phyloP scores from a whole-genome alignment of 495 filamentous ascomycete genomes.

The Penicillium crystallinum region DNA sequence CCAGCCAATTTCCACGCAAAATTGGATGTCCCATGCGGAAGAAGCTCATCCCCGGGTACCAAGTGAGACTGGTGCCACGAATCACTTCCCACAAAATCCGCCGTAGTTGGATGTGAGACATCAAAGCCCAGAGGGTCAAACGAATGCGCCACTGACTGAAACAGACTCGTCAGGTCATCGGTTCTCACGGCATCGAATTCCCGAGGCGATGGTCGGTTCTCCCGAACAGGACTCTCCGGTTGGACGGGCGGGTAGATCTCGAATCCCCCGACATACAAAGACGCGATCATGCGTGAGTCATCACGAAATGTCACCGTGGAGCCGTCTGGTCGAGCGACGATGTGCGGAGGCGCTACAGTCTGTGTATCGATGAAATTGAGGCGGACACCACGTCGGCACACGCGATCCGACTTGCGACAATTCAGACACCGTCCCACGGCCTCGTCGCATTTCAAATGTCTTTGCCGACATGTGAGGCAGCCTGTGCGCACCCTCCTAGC shows the following conservation, averaged over 20 bases:
- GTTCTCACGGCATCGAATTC: slow-evolving; percentile 30
- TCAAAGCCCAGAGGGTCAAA: slow-evolving; percentile 21
- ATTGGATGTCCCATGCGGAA: slow-evolving; percentile 23
- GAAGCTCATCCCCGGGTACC: slow-evolving; percentile 23
- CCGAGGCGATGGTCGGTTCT: slow-evolving; percentile 33
- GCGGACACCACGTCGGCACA: slow-evolving; percentile 80
- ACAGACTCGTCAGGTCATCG: slow-evolving; percentile 20
- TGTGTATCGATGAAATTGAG: slow-evolving; percentile 92
- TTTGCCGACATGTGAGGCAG: slow-evolving; percentile 71
- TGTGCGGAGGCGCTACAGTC: slow-evolving; percentile 60
- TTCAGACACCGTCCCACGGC: slow-evolving; percentile 73
- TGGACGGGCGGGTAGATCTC: slow-evolving; percentile 62
- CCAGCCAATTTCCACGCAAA: slow-evolving; percentile 25
- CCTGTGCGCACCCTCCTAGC: slow-evolving; percentile 69
- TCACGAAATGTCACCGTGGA: slow-evolving; percentile 78
- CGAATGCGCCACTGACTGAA: slow-evolving; percentile 25
- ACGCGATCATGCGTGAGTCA: slow-evolving; percentile 86
- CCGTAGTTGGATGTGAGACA: slow-evolving; percentile 8
- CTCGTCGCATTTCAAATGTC: slow-evolving; percentile 83
- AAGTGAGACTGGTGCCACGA: slow-evolving; percentile 22
- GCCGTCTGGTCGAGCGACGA: slow-evolving; percentile 54
- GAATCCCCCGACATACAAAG: slow-evolving; percentile 81
- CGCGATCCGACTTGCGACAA: slow-evolving; percentile 79
- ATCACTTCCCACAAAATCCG: slow-evolving; percentile 18
- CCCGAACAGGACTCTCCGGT: slow-evolving; percentile 28